Evolutionary conservation across 2,329 filamentous ascomycete genomes (phyloP).

Genomic region (Pyricularia grisea): DNA sequence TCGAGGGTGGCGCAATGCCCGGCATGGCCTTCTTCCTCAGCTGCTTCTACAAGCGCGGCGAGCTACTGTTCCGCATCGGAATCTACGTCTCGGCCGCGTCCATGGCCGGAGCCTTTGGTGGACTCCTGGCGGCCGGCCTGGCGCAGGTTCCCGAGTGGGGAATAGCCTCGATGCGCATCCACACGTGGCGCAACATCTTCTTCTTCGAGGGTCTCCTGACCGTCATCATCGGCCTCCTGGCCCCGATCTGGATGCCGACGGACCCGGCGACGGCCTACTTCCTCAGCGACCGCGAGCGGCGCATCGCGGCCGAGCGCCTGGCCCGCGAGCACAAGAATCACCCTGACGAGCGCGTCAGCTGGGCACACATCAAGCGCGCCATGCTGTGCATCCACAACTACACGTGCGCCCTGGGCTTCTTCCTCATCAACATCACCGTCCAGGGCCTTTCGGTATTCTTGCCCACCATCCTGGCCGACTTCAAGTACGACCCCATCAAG

Average conservation of each 20-base stretch:
- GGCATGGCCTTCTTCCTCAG: constrained; percentile 47
- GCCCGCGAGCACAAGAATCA: constrained; percentile 35
- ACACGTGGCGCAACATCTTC: constrained; percentile 51
- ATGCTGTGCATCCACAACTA: constrained; percentile 49
- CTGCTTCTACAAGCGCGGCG: constrained; percentile 46
- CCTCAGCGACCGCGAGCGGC: constrained; percentile 40
- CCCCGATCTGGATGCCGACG: constrained; percentile 42
- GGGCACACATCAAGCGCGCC: constrained; percentile 38
- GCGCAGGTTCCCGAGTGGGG: constrained; percentile 44
- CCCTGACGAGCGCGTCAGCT: constrained; percentile 34
- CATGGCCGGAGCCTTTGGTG: constrained; percentile 48
- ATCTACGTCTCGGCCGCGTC: constrained; percentile 46
- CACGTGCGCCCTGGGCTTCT: constrained; percentile 47
- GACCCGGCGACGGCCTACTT: constrained; percentile 37
- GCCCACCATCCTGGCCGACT: constrained; percentile 34
- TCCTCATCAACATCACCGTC: constrained; percentile 51
- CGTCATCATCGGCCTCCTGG: constrained; percentile 32
- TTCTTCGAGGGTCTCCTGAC: constrained; percentile 53
- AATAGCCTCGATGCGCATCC: constrained; percentile 26
- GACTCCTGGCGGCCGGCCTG: constrained; percentile 43
- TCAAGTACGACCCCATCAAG: constrained; percentile 27
- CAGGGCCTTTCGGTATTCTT: constrained; percentile 42
- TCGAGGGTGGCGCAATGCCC: constrained; percentile 49
- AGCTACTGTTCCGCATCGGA: constrained; percentile 44
- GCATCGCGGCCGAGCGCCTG: constrained; percentile 44